Evolutionary conservation across 2,329 filamentous ascomycete species (phyloP).

Genomic region (Sporothrix phasma): DNA sequence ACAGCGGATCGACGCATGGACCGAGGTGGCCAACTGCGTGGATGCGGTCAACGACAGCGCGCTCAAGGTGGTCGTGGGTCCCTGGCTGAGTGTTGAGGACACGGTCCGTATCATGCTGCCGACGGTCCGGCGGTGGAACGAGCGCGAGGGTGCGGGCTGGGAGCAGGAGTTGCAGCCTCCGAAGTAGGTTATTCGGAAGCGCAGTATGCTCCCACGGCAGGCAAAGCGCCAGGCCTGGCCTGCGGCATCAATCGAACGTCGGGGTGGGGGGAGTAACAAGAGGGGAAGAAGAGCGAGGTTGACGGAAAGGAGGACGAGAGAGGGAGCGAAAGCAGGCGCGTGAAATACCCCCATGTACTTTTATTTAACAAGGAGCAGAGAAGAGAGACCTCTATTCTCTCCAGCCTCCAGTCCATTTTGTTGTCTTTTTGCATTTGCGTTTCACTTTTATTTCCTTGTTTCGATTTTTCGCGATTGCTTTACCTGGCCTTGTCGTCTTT

Average conservation of each 20-base stretch:
- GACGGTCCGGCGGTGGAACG: conserved; percentile 35
- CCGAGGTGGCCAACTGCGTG: conserved; percentile 23
- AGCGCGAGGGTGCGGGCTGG: conserved; percentile 38
- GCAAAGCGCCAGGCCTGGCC: background rate
- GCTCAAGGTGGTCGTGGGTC: conserved; percentile 27
- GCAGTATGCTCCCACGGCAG: background rate
- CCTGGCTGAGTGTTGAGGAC: conserved; percentile 38
- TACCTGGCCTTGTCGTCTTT: background rate
- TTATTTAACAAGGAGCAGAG: background rate
- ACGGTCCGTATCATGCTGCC: conserved; percentile 30
- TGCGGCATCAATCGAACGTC: background rate
- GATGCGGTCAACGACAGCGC: conserved; percentile 25
- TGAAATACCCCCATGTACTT: conserved; percentile 11
- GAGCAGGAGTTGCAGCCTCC: conserved; percentile 18
- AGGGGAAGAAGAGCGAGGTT: background rate
- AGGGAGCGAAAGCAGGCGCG: background rate
- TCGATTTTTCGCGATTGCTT: background rate
- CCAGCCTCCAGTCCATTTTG: background rate
- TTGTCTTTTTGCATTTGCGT: background rate
- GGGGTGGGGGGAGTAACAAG: background rate
- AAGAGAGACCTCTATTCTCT: background rate
- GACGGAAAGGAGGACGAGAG: background rate
- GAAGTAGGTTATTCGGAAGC: background rate
- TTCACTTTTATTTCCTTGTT: background rate
- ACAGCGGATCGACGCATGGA: conserved; percentile 24